phyloP scores from a whole-genome alignment of 176 grass and related monocot species.

The Lolium multiflorum region DNA sequence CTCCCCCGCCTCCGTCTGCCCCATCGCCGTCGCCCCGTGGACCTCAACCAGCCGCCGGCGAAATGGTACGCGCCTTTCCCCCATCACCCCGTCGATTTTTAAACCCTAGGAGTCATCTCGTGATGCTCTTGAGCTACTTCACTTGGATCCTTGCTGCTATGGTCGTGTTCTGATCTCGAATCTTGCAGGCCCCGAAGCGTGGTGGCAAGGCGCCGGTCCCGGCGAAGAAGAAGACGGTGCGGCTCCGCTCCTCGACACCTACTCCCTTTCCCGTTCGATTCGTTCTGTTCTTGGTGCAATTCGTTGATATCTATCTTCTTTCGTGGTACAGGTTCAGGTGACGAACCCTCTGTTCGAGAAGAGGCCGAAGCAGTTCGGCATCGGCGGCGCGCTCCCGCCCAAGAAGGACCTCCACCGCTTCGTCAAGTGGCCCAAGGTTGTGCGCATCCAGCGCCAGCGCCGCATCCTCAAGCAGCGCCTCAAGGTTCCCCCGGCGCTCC shows the following conservation, averaged over 20 bases:
- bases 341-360: constrained; percentile 90
- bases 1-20: constrained; percentile 9
- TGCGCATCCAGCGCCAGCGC: constrained; percentile 84
- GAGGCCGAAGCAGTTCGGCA: constrained; percentile 91
- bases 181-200: constrained; percentile 51
- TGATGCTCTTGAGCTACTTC: background rate
- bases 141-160: constrained; percentile 3
- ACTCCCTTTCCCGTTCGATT: background rate
- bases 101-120: no score
- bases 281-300: background rate
- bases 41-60: constrained; percentile 18
- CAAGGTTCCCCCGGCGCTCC: constrained; percentile 83
- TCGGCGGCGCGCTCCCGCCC: constrained; percentile 80
- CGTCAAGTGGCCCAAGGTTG: constrained; percentile 96
- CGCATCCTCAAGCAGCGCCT: constrained; percentile 95
- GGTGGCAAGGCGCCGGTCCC: constrained; percentile 33
- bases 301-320: background rate
- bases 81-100: no score
- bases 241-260: background rate
- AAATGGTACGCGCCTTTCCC: constrained; percentile 31
- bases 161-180: background rate
- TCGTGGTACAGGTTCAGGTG: constrained; percentile 64
- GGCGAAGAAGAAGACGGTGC: constrained; percentile 47
- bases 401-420: constrained; percentile 85
- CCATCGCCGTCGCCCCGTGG: background rate